Conservation (phyloP, 1,284 basidiomycete species). For the Chalciporus sp. region DNA sequence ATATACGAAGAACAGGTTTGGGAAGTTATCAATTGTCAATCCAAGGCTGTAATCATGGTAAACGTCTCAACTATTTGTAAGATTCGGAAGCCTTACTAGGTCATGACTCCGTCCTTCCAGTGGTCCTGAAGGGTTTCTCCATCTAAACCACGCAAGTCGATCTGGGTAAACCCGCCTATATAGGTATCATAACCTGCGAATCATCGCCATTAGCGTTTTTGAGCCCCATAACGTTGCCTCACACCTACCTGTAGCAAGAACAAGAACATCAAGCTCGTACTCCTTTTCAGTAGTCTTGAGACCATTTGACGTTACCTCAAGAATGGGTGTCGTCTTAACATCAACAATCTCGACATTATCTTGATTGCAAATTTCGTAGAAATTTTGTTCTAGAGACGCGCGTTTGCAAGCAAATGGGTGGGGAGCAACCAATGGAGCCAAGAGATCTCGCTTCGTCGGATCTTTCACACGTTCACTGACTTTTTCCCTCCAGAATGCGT, state of each 20-base stretch:
- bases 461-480: conserved; percentile 14
- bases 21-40: conserved; percentile 26
- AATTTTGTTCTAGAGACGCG: conserved; percentile 9
- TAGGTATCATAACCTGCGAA: conserved; percentile 12
- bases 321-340: conserved; percentile 6
- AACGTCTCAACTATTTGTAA: background rate
- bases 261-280: conserved; percentile 15
- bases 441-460: conserved; percentile 9
- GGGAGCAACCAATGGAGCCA: conserved; percentile 12
- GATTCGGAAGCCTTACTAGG: conserved; percentile 15
- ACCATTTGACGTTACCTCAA: conserved; percentile 8
- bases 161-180: conserved; percentile 7
- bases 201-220: no score
- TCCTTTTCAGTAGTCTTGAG: conserved; percentile 9
- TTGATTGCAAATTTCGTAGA: conserved; percentile 16
- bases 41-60: conserved; percentile 12
- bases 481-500: conserved; percentile 17
- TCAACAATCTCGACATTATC: conserved; percentile 21
- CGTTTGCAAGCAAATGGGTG: conserved; percentile 9
- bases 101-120: conserved; percentile 16
- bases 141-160: conserved; percentile 12
- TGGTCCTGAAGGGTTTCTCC: conserved; percentile 23
- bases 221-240: no score
- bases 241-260: conserved; percentile 14
- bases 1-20: conserved; percentile 18